Base-by-base conservation (phyloP, 139 green algal genomes). In the Auxenochlorella pyrenoidosa region DNA sequence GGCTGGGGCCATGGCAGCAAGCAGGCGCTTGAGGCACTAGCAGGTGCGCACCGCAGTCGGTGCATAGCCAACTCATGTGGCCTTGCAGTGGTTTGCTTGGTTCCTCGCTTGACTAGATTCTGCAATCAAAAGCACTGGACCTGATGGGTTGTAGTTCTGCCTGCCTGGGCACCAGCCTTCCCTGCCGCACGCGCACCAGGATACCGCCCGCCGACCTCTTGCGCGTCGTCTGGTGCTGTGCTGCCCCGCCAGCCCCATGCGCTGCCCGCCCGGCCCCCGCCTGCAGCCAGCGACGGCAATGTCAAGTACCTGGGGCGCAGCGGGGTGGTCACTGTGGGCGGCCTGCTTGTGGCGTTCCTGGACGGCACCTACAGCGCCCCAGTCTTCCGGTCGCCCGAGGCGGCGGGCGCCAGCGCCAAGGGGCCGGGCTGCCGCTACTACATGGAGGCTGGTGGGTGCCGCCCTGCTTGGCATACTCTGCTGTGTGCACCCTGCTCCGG, bases 271-370 rank as follows among this genome's bases (percentile, higher is more conserved):
- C 40, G 36, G n/a, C 38, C 72, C 40, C 3, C 22, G 15, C 68
- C 89, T 51, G 88, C 88, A 1, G 86, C 87, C 24, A 68, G 87
- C 0, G 87, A 88, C 36, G 85, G 90, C 59, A 90, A 90, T 38
- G 82, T 97, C 13, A 84, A 92, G 18, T 96, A 96, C 92, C 87
- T 97, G 47, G 95, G 95, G 6, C 85, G 89, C 6, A 82, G 90
- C 32, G 95, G 95, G 15, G 88, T 97, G 83, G 82, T 90, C 51
- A 68, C 66, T 3, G 54, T 98, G 32, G 66, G 87, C 32, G 94
- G 94, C 12, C 85, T 98, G 34, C 93, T 85, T 6, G 90, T 98
- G 18, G 96, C 95, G 19, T 98, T 94, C 84, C 87, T 98, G 60
- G 96, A 98, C 75, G 96, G 96, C n/a, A 88, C 59, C 0, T 96